Evolutionary conservation across 2,329 filamentous ascomycete genomes (phyloP), one percentile per base, ranked within the genome.

Genomic region (Zasmidium angulare): DNA sequence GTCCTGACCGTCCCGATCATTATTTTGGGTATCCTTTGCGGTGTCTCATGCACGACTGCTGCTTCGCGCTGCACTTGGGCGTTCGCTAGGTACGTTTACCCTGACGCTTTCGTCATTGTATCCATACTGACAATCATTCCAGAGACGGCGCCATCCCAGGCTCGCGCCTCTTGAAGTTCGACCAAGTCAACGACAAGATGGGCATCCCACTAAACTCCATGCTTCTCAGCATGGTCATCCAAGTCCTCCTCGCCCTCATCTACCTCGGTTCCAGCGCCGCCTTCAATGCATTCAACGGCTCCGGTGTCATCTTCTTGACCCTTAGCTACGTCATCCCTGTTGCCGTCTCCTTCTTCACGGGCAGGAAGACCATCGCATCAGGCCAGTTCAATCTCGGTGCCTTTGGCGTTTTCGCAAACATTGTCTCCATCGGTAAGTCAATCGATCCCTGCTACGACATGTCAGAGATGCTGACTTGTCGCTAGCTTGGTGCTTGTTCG

Each of bases 121-220:
- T 22, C 20, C 19, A 19, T 26, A 49, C 23, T 49, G 20, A 26
- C 23, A 50, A 19, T 9, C 21, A 9, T 20, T 14, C 3, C 43
- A 53, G 56, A 68, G 87, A 90, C 67, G 86, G 86, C 53, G 87
- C 86, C 61, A 85, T 90, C 47, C 87, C 87, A 21, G 86, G 85
- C 17, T 83, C 84, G 53, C 74, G 75, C 63, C 74, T 72, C 70
- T 53, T 67, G 7, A 62, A 59, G 10, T 89, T 86, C 85, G 83
- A 82, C 70, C 72, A 80, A 62, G 82, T 90, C 66, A 83, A 89
- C 77, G 75, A 74, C 50, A 83, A 78, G 59, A 78, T 89, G 0
- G 86, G 88, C 62, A 81, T 89, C 2, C 87, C 87, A 0, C 67
- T 89, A 56, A 89, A 89, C 71, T 86, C 86, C 63, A 89, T 89